phyloP scores from a whole-genome alignment of 139 green algal species.

The Zygnema circumcarinatum region DNA sequence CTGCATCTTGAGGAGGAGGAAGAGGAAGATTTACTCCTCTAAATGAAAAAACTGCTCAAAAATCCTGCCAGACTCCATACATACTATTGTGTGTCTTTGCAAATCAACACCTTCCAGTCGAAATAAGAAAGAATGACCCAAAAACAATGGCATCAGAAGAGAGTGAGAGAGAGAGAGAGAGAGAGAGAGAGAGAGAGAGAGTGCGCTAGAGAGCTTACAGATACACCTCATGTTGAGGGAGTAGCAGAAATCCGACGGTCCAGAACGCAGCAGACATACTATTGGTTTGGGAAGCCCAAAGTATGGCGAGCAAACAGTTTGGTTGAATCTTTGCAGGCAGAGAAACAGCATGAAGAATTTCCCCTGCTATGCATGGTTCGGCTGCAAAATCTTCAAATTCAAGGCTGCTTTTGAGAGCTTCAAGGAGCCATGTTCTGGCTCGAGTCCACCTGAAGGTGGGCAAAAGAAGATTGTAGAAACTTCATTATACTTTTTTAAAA shows the following conservation, averaged over 20 bases:
- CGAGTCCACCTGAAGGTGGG: neutral
- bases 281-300: neutral
- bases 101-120: no score
- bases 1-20: no score
- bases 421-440: neutral
- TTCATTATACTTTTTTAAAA: no score
- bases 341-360: neutral
- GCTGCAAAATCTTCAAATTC: neutral
- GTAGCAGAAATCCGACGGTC: neutral
- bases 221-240: neutral
- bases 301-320: neutral
- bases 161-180: neutral
- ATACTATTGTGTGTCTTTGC: no score
- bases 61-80: no score
- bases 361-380: neutral
- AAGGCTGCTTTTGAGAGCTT: neutral
- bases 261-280: neutral
- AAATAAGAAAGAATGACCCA: no score
- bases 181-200: neutral
- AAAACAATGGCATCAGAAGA: no score
- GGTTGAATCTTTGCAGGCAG: neutral
- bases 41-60: no score
- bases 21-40: no score
- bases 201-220: neutral
- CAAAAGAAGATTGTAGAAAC: no score